phyloP scores from a whole-genome alignment of 352 stramenopile species.

The Globisporangium mamillatum region DNA sequence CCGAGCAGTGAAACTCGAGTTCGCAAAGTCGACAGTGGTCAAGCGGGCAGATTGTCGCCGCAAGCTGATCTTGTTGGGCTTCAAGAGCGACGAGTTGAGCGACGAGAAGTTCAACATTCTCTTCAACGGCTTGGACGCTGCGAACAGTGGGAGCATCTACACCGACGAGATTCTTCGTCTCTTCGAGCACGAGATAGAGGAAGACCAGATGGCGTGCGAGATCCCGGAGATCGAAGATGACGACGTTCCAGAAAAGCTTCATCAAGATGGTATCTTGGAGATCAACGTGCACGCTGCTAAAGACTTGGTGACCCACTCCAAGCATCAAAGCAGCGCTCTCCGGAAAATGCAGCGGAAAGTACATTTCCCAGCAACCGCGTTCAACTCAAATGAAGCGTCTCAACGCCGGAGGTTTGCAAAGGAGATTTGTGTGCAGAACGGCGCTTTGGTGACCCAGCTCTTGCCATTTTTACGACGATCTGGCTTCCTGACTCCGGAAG shows the following conservation, averaged over 20 bases:
- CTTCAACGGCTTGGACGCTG: conserved; percentile 48
- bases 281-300: conserved; percentile 57
- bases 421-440: conserved; percentile 42
- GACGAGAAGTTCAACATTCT: conserved; percentile 71
- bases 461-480: conserved; percentile 23
- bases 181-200: conserved; percentile 69
- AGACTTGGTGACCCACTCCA: conserved; percentile 34
- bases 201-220: conserved; percentile 71
- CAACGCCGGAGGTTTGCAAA: conserved; percentile 27
- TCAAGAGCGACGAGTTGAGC: conserved; percentile 63
- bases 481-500: not conserved
- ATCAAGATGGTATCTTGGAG: conserved; percentile 67
- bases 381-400: conserved; percentile 25
- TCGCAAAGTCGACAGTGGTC: conserved; percentile 47
- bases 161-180: conserved; percentile 51
- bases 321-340: conserved; percentile 7
- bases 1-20: conserved; percentile 62
- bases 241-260: conserved; percentile 55
- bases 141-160: conserved; percentile 37
- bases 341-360: conserved; percentile 29
- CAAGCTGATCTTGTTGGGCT: conserved; percentile 61
- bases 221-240: conserved; percentile 80
- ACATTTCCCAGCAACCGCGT: conserved; percentile 33
- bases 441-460: conserved; percentile 26
- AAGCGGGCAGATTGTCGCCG: conserved; percentile 55